These are phyloP conservation scores for Chaetomium fimeti DNA, from an alignment of 495 filamentous ascomycete genomes.

Conservation along the genomic window DNA sequence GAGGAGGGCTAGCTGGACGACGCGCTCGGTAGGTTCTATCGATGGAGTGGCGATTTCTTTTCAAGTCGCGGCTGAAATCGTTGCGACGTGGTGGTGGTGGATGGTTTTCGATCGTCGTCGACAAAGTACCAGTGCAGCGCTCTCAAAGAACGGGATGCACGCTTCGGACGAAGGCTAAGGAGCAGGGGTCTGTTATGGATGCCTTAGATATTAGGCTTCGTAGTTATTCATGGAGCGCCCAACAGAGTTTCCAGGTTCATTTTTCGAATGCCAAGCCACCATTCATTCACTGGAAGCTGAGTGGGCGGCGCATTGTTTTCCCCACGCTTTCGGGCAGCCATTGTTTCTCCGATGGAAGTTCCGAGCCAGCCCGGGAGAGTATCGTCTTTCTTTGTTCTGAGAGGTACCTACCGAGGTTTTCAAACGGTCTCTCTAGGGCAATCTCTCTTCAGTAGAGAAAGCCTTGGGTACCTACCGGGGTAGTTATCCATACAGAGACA, in stretches of 20 bases:
- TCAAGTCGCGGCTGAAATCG: slow-evolving; percentile 8
- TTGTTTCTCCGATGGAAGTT: no score
- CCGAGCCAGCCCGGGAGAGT: no score
- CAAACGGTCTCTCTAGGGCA: no score
- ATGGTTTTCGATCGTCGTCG: not conserved
- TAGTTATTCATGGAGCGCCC: no score
- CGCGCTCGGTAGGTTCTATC: slow-evolving; percentile 1
- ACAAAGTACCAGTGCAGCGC: not conserved
- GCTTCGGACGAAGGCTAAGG: not conserved
- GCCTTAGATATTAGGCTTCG: not conserved
- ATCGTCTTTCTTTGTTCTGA: not conserved
- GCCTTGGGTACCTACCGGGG: no score
- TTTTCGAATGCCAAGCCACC: not conserved
- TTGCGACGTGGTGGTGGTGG: not conserved
- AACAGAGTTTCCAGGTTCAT: not conserved
- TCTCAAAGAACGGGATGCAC: slow-evolving; percentile 14
- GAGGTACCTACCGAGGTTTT: no score
- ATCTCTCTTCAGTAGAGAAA: no score
- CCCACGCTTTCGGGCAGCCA: not conserved
- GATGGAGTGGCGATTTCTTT: not conserved
- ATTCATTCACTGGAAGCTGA: no score
- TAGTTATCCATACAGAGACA: no score
- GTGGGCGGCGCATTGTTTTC: not conserved
- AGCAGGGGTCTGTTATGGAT: not conserved
- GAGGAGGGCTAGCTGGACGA: not conserved